Evolutionary conservation across 257 asterid genomes (phyloP).

Genomic region (Solanum sitiens): DNA sequence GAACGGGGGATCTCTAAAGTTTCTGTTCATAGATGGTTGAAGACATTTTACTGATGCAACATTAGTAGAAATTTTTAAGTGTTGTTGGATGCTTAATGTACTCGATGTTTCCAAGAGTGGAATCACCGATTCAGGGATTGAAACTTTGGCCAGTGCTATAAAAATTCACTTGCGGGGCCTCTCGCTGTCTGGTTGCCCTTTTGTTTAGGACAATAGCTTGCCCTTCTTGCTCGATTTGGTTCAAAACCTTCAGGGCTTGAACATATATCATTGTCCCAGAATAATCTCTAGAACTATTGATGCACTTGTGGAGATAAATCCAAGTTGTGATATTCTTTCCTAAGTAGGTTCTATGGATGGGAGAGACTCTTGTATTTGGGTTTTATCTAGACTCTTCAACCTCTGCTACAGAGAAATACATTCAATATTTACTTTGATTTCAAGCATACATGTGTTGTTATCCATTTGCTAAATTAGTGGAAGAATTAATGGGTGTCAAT

Average conservation of each 20-base stretch:
- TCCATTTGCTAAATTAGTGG: too few relatives aligned
- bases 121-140: constrained; percentile 50
- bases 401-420: too few relatives aligned
- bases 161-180: constrained; percentile 42
- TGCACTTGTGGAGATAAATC: constrained; percentile 31
- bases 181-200: constrained; percentile 45
- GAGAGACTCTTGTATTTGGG: too few relatives aligned
- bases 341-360: not conserved
- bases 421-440: too few relatives aligned
- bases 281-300: constrained; percentile 27
- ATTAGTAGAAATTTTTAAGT: constrained; percentile 39
- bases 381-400: too few relatives aligned
- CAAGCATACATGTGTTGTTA: too few relatives aligned
- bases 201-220: constrained; percentile 42
- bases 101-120: constrained; percentile 50
- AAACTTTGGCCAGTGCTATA: constrained; percentile 37
- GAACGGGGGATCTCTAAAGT: constrained; percentile 44
- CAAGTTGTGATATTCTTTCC: constrained; percentile 72
- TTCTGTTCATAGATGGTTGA: constrained; percentile 60
- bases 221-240: constrained; percentile 44
- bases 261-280: constrained; percentile 51
- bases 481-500: too few relatives aligned
- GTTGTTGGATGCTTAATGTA: constrained; percentile 44
- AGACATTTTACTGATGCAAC: constrained; percentile 37
- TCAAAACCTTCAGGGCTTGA: constrained; percentile 43